phyloP scores from a whole-genome alignment of 2,329 filamentous ascomycete species.

The Aschersonia sp. region DNA sequence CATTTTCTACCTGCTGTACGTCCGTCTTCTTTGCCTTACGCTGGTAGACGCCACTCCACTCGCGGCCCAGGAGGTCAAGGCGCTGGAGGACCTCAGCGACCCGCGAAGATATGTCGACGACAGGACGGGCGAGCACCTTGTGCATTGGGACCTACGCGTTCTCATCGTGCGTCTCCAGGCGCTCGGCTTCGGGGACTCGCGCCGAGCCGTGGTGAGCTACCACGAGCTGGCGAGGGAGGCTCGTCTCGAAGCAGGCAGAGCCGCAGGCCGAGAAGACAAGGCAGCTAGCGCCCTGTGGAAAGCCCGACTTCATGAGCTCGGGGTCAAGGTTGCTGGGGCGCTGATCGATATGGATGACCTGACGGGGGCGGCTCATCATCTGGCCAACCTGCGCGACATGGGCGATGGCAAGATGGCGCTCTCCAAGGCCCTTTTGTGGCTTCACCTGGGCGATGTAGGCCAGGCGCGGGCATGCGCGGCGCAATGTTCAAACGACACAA shows the following conservation, averaged over 20 bases:
- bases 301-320: conserved; percentile 58
- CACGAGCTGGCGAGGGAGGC: conserved; percentile 79
- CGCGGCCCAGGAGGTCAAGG: conserved; percentile 53
- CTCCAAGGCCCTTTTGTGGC: conserved; percentile 52
- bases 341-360: conserved; percentile 81
- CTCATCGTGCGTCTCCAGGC: conserved; percentile 74
- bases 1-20: conserved; percentile 70
- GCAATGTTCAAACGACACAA: conserved; percentile 11
- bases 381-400: conserved; percentile 40
- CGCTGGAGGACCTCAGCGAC: conserved; percentile 46
- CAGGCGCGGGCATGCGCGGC: conserved; percentile 45
- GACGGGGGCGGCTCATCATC: conserved; percentile 60
- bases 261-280: conserved; percentile 28
- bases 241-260: conserved; percentile 40
- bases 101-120: conserved; percentile 40
- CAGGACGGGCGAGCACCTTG: conserved; percentile 45
- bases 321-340: conserved; percentile 49
- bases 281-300: conserved; percentile 55
- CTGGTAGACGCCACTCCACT: conserved; percentile 60
- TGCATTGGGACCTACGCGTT: conserved; percentile 78
- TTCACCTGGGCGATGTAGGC: conserved; percentile 65
- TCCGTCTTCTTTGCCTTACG: conserved; percentile 67
- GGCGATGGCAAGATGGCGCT: conserved; percentile 26
- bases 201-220: conserved; percentile 76
- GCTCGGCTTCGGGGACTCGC: conserved; percentile 70